phyloP scores from a whole-genome alignment of 768 basidiomycete species.

The Collybia sordida region DNA sequence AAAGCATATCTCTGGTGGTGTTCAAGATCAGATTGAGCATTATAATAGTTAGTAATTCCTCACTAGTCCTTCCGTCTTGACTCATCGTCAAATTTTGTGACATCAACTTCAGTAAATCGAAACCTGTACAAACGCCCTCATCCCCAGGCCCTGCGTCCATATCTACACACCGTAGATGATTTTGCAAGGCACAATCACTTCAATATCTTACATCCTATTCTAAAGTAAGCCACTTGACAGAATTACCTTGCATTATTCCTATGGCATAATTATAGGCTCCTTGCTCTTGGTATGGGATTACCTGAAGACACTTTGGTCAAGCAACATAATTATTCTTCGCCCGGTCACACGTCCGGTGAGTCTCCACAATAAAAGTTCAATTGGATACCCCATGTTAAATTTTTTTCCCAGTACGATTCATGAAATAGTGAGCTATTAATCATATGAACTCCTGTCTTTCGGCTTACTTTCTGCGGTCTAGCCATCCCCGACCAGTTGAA shows the following conservation, averaged over 20 bases:
- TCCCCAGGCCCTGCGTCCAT: conserved; percentile 33
- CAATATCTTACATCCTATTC: conserved; percentile 32
- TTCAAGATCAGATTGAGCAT: conserved; percentile 61
- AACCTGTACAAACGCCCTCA: conserved; percentile 30
- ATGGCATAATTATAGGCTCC: conserved; percentile 13
- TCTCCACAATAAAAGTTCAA: not conserved
- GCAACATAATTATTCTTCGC: conserved; percentile 32
- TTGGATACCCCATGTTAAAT: not conserved
- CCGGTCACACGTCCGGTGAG: conserved; percentile 36
- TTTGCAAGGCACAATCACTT: conserved; percentile 37
- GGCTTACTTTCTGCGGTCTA: conserved; percentile 9
- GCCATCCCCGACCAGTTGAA: conserved; percentile 39
- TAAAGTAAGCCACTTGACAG: conserved; percentile 23
- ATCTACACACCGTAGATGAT: conserved; percentile 30
- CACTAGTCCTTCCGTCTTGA: too few relatives aligned
- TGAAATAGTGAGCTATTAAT: conserved; percentile 43
- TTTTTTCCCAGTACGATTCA: conserved; percentile 31
- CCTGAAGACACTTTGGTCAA: conserved; percentile 44
- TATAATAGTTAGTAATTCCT: conserved; percentile 49
- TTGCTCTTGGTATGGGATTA: conserved; percentile 44
- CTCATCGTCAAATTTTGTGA: not conserved
- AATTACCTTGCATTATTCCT: not conserved
- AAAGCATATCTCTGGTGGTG: conserved; percentile 58
- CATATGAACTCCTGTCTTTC: not conserved
- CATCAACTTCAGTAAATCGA: conserved; percentile 26